Conservation (phyloP, 192 early-diverging fungal species). For the Phycomyces nitens region DNA sequence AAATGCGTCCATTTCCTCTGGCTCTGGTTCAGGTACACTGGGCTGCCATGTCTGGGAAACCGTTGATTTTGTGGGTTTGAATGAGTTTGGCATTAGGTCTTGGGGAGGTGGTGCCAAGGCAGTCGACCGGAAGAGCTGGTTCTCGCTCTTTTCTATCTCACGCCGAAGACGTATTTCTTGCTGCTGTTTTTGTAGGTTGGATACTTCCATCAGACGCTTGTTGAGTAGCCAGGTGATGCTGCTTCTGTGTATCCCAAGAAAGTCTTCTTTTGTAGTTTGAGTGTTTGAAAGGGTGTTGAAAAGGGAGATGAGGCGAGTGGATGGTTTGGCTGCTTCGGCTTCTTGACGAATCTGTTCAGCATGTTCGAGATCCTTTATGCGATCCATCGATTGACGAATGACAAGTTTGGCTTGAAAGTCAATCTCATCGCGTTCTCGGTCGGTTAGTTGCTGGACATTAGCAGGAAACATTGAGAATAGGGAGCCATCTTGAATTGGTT, state of each 20-base stretch:
- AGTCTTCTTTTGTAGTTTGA: conserved; percentile 36
- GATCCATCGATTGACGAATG: conserved; percentile 51
- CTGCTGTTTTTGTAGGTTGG: conserved; percentile 66
- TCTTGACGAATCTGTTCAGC: conserved; percentile 42
- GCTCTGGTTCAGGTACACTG: not conserved
- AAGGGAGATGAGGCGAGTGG: conserved; percentile 37
- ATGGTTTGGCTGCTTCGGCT: conserved; percentile 4
- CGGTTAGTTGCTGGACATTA: conserved; percentile 40
- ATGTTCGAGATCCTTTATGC: conserved; percentile 55
- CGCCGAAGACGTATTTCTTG: conserved; percentile 64
- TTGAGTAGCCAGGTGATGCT: conserved; percentile 69
- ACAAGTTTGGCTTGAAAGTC: conserved; percentile 59
- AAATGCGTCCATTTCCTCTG: conserved; percentile 36
- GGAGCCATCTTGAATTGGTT: conserved; percentile 1
- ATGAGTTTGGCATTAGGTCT: not conserved
- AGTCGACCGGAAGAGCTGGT: conserved; percentile 29
- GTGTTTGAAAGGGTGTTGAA: conserved; percentile 34
- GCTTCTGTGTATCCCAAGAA: conserved; percentile 62
- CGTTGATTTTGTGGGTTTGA: not conserved
- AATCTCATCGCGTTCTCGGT: conserved; percentile 66
- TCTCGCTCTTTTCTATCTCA: conserved; percentile 64
- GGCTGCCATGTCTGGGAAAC: not conserved
- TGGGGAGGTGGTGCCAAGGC: not conserved
- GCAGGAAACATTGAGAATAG: conserved; percentile 23
- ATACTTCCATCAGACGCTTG: conserved; percentile 57